A percentile compares a stretch with the other conserved stretches of the same genome.
Conservation (phyloP, 1,139 yeast species). For the Hanseniaspora sp. region DNA sequence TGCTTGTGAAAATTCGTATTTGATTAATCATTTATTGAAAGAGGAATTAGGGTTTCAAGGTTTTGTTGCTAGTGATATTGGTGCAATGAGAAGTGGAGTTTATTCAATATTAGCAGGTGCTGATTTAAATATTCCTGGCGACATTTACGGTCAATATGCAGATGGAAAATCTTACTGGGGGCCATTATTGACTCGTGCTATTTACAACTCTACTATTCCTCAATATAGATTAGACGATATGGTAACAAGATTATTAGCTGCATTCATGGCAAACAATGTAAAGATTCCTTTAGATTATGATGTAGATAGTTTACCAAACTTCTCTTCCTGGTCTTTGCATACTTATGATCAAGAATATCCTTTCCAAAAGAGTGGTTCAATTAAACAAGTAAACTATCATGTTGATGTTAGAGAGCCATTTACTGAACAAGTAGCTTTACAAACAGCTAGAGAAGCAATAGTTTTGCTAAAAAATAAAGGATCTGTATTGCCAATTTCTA, state of each 20-base stretch:
- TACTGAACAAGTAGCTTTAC: conserved; percentile 41
- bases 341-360: conserved; percentile 45
- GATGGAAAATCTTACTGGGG: conserved; percentile 52
- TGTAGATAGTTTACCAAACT: conserved; percentile 41
- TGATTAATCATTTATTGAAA: conserved; percentile 45
- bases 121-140: conserved; percentile 64
- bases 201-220: conserved; percentile 47
- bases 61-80: conserved; percentile 57
- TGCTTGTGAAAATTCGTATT: conserved; percentile 51
- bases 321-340: conserved; percentile 49
- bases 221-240: conserved; percentile 49
- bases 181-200: conserved; percentile 43
- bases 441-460: conserved; percentile 48
- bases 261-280: conserved; percentile 41
- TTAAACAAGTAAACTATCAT: conserved; percentile 45
- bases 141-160: conserved; percentile 42
- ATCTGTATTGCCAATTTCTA: conserved; percentile 40
- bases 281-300: conserved; percentile 26
- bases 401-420: conserved; percentile 42
- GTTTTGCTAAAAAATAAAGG: conserved; percentile 45
- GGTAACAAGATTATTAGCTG: conserved; percentile 50
- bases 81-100: conserved; percentile 51
- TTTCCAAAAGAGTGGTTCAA: conserved; percentile 44
- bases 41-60: conserved; percentile 60
- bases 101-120: conserved; percentile 48